Percentiles rank a stretch among this genome's conserved stretches.
phyloP scores from a whole-genome alignment of 139 green algal species.

The Chlorella sp. region DNA sequence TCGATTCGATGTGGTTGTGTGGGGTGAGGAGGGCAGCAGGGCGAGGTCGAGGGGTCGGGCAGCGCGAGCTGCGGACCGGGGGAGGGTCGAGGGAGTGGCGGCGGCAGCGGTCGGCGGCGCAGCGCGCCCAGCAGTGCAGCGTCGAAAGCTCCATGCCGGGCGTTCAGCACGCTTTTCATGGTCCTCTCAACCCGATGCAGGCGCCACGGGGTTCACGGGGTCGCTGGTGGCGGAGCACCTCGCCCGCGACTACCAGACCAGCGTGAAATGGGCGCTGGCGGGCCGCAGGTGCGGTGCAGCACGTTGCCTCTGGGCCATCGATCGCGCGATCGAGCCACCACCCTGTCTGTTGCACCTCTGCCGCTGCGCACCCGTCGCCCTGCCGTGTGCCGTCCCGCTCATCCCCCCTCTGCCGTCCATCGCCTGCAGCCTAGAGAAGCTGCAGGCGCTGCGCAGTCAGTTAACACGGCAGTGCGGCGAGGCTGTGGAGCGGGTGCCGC shows the following conservation, averaged over 20 bases:
- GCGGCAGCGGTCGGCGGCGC: too few relatives aligned
- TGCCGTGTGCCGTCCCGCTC: too few relatives aligned
- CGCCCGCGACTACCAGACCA: slow-evolving; percentile 63
- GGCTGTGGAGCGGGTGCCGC: slow-evolving; percentile 62
- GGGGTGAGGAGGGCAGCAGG: slow-evolving; percentile 22
- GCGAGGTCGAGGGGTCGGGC: too few relatives aligned
- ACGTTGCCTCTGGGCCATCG: too few relatives aligned
- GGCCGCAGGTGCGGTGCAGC: slow-evolving; percentile 42
- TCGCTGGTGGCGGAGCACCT: slow-evolving; percentile 83
- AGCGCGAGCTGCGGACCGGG: too few relatives aligned
- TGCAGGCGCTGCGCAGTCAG: slow-evolving; percentile 62
- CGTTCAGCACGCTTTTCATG: too few relatives aligned
- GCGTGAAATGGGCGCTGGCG: slow-evolving; percentile 81
- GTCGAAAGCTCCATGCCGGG: too few relatives aligned
- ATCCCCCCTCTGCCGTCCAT: too few relatives aligned
- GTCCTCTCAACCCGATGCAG: slow-evolving; percentile 12
- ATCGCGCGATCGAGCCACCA: not conserved
- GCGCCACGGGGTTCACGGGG: slow-evolving; percentile 78
- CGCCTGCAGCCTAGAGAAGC: slow-evolving; percentile 59
- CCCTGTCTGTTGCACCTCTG: too few relatives aligned
- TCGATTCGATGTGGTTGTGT: slow-evolving; percentile 77
- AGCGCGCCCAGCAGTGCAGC: too few relatives aligned
- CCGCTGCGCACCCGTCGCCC: too few relatives aligned
- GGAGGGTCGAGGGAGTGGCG: too few relatives aligned
- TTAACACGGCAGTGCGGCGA: slow-evolving; percentile 30